Conservation (phyloP, 2,329 filamentous ascomycete genomes). For the Aulographum hederae region DNA sequence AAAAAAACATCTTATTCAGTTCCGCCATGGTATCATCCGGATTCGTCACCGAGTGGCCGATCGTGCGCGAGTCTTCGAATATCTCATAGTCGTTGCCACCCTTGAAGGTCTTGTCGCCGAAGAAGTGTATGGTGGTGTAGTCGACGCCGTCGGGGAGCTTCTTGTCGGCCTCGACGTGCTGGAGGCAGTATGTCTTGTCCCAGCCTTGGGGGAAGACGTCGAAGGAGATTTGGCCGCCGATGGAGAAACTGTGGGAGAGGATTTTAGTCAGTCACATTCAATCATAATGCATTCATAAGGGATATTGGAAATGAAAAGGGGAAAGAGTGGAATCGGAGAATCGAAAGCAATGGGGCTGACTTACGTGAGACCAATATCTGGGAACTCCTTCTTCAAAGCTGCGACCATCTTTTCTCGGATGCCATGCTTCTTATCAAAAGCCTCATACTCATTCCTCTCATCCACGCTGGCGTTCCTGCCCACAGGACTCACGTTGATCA, state of each 20-base stretch:
- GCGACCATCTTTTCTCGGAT: constrained; percentile 62
- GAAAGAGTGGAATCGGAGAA: constrained; percentile 4
- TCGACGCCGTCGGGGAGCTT: constrained; percentile 43
- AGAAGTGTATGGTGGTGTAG: constrained; percentile 90
- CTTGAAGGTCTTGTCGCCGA: constrained; percentile 82
- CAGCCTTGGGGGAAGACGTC: constrained; percentile 93
- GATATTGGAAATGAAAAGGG: constrained; percentile 1
- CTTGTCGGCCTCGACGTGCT: constrained; percentile 69
- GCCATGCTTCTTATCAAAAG: constrained; percentile 60
- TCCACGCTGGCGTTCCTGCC: constrained; percentile 68
- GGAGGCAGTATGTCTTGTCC: constrained; percentile 97
- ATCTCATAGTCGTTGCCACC: constrained; percentile 97
- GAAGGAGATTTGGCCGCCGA: constrained; percentile 95
- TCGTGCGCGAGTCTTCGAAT: constrained; percentile 61
- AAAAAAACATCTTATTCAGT: constrained; percentile 67
- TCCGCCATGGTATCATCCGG: constrained; percentile 69
- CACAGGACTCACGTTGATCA: constrained; percentile 72
- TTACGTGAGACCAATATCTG: constrained; percentile 67
- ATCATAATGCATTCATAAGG: not conserved
- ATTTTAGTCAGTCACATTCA: not conserved
- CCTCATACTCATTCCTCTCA: constrained; percentile 70
- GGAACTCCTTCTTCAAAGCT: constrained; percentile 62
- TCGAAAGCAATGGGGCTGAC: constrained; percentile 16
- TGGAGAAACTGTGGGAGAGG: constrained; percentile 52
- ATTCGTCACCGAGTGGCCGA: constrained; percentile 64